Conservation (phyloP, 306 rosid species). For the Cicer chorassanicum region DNA sequence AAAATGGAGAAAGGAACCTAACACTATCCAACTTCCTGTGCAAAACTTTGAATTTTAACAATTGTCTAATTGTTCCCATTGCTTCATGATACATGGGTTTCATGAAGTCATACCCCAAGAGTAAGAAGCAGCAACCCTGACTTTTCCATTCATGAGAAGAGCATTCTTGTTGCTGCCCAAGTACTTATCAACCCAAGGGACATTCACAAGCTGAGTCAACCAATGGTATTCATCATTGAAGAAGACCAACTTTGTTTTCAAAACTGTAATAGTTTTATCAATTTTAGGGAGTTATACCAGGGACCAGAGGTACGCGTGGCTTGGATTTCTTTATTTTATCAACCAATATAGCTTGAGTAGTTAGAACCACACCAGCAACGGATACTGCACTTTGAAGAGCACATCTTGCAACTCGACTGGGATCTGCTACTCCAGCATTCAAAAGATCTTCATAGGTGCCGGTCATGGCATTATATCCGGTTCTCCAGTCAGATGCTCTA, state of each 20-base stretch:
- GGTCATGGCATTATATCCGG: conserved; percentile 87
- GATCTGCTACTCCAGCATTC: conserved; percentile 83
- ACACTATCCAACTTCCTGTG: conserved; percentile 27
- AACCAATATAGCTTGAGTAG: conserved; percentile 86
- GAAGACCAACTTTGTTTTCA: conserved; percentile 23
- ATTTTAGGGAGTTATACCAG: conserved; percentile 72
- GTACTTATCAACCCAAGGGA: conserved; percentile 39
- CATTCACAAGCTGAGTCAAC: conserved; percentile 35
- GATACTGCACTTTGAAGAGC: conserved; percentile 94
- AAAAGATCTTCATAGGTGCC: conserved; percentile 83
- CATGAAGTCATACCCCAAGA: conserved; percentile 38
- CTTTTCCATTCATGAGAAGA: conserved; percentile 23
- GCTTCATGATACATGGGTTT: conserved; percentile 29
- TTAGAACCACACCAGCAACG: conserved; percentile 77
- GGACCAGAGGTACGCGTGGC: conserved; percentile 69
- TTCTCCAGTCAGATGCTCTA: conserved; percentile 68
- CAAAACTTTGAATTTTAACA: conserved; percentile 25
- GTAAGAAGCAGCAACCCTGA: conserved; percentile 32
- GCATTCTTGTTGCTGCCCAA: not conserved
- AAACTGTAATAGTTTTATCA: conserved; percentile 28
- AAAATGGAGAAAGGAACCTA: conserved; percentile 30
- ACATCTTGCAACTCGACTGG: conserved; percentile 85
- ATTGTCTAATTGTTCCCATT: conserved; percentile 22
- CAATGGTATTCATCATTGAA: not conserved
- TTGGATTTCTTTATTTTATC: conserved; percentile 68